A percentile compares a stretch with the other conserved stretches of the same genome.
Evolutionary conservation across 169 alveolate species (phyloP).

Genomic region (Plasmodium sp.): DNA sequence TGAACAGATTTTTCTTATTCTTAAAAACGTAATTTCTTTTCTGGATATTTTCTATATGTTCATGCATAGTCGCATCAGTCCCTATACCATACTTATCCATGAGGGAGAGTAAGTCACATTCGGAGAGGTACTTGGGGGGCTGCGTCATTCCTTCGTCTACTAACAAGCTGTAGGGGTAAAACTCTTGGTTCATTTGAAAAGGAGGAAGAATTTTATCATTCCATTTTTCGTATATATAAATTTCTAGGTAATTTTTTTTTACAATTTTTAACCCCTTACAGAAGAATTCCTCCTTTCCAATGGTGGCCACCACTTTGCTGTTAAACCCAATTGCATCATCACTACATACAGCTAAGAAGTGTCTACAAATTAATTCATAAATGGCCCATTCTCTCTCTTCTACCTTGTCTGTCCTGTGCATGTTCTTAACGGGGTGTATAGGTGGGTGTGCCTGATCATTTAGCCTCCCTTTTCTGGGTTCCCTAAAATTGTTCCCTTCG

Average conservation of each 20-base stretch:
- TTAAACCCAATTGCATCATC: conserved; percentile 87
- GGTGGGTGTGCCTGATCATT: conserved; percentile 99
- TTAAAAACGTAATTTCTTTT: conserved; percentile 95
- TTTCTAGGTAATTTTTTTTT: conserved; percentile 65
- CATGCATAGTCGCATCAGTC: conserved; percentile 99
- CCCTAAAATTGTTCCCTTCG: conserved; percentile 20
- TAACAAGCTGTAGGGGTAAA: conserved; percentile 27
- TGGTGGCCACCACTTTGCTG: conserved; percentile 75
- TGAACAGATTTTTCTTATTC: conserved; percentile 25
- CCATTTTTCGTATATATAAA: conserved; percentile 73
- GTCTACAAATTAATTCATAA: conserved; percentile 86
- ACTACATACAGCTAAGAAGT: conserved; percentile 89
- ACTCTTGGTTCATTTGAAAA: conserved; percentile 46
- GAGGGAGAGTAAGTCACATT: conserved; percentile 94
- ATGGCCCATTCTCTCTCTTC: conserved; percentile 83
- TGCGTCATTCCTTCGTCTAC: conserved; percentile 73
- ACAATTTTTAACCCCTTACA: conserved; percentile 70
- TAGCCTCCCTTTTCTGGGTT: conserved; percentile 91
- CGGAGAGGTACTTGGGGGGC: conserved; percentile 97
- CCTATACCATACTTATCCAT: conserved; percentile 99
- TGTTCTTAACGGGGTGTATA: conserved; percentile 98
- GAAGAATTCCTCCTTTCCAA: conserved; percentile 53
- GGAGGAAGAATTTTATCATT: conserved; percentile 57
- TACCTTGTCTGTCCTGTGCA: conserved; percentile 83
- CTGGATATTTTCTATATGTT: conserved; percentile 97